Evolutionary conservation across 2,329 filamentous ascomycete genomes (phyloP).

Genomic region (Claviceps pazoutovae): DNA sequence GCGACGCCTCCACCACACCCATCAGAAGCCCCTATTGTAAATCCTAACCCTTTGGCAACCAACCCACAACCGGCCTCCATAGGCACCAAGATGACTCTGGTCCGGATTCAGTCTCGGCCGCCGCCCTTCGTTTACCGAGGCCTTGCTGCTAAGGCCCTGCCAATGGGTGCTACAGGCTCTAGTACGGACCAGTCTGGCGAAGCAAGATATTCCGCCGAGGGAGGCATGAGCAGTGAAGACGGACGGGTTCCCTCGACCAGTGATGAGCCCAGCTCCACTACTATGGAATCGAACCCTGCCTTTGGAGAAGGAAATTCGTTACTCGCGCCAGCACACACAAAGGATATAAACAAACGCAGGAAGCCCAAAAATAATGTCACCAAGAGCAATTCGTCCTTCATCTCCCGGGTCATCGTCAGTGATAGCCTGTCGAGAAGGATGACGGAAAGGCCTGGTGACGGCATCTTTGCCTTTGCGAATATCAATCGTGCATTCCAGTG

Average conservation of each 20-base stretch:
- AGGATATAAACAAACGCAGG: conserved; percentile 64
- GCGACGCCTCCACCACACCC: conserved; percentile 92
- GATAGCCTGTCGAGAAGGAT: conserved; percentile 68
- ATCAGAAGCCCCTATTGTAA: conserved; percentile 74
- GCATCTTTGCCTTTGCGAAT: conserved; percentile 84
- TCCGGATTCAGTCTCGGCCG: conserved; percentile 52
- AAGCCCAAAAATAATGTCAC: conserved; percentile 98
- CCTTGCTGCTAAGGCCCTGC: conserved; percentile 35
- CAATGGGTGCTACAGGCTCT: conserved; percentile 26
- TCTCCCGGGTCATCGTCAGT: conserved; percentile 88
- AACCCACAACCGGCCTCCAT: conserved; percentile 68
- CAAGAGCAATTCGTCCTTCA: conserved; percentile 97
- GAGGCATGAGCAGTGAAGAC: conserved; percentile 43
- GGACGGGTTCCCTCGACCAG: conserved; percentile 39
- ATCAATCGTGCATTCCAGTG: conserved; percentile 93
- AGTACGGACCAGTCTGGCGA: conserved; percentile 51
- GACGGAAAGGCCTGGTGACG: conserved; percentile 62
- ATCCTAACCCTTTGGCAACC: conserved; percentile 83
- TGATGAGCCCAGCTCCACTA: conserved; percentile 29
- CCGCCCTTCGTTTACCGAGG: conserved; percentile 42
- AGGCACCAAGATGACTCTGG: conserved; percentile 72
- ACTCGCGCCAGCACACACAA: conserved; percentile 46
- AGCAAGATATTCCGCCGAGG: conserved; percentile 45
- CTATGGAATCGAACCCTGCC: conserved; percentile 40
- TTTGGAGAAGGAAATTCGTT: conserved; percentile 81